These are phyloP conservation scores for Pyrrhoderma noxium DNA, from an alignment of 1,284 basidiomycete genomes.

Conservation along the genomic window DNA sequence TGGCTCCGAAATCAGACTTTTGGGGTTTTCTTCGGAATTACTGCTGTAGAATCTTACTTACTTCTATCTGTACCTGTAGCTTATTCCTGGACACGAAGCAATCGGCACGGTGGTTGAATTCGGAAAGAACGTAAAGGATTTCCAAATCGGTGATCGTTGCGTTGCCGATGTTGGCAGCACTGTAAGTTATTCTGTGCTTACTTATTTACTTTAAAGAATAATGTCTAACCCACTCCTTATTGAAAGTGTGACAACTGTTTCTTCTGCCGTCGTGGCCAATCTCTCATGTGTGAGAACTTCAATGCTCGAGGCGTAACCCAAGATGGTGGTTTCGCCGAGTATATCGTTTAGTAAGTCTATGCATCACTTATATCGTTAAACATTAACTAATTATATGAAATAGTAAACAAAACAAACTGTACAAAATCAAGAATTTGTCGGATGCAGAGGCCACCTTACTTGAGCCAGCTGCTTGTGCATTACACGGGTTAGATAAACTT, in stretches of 20 bases:
- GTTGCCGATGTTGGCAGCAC: conserved; percentile 48
- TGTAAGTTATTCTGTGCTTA: conserved; percentile 25
- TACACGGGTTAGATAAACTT: conserved; percentile 84
- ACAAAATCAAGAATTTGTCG: conserved; percentile 78
- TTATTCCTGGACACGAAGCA: conserved; percentile 47
- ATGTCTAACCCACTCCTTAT: neutral
- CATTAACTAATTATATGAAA: neutral
- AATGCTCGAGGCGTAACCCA: conserved; percentile 66
- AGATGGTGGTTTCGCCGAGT: conserved; percentile 84
- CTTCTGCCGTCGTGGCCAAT: conserved; percentile 73
- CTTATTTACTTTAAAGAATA: neutral
- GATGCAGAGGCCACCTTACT: conserved; percentile 85
- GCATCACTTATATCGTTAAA: neutral
- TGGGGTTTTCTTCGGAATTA: conserved; percentile 11
- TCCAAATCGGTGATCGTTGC: conserved; percentile 49
- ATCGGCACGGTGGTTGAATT: conserved; percentile 45
- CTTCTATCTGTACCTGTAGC: conserved; percentile 2
- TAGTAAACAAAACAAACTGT: conserved; percentile 64
- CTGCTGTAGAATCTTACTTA: neutral
- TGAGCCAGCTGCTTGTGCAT: conserved; percentile 82
- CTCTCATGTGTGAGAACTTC: conserved; percentile 74
- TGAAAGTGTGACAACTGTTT: conserved; percentile 71
- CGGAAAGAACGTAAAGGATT: conserved; percentile 48
- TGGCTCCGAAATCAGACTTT: too few species aligned
- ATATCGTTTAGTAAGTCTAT: conserved; percentile 62